Conservation (phyloP, 2,329 filamentous ascomycete species). For the Trichoderma arundinaceum region DNA sequence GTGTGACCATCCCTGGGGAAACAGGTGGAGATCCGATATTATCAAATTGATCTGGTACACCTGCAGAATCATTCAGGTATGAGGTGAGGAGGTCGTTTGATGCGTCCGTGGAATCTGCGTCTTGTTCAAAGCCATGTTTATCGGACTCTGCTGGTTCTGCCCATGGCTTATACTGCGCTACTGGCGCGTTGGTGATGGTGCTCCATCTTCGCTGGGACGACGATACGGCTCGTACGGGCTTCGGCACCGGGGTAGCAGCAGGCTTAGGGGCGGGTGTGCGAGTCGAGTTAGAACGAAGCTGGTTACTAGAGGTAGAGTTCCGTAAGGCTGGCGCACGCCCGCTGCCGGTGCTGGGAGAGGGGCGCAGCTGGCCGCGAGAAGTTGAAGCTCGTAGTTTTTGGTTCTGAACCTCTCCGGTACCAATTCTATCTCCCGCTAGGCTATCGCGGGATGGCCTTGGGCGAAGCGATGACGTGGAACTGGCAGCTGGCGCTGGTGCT, state of each 20-base stretch:
- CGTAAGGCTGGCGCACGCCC: constrained; percentile 33
- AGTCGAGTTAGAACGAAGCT: constrained; percentile 33
- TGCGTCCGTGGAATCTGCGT: constrained; percentile 28
- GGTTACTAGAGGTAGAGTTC: constrained; percentile 35
- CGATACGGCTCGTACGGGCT: constrained; percentile 28
- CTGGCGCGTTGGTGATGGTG: constrained; percentile 29
- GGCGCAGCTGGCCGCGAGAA: constrained; percentile 49
- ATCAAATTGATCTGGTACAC: constrained; percentile 30
- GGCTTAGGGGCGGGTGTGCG: constrained; percentile 31
- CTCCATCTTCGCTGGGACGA: constrained; percentile 27
- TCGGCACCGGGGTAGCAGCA: constrained; percentile 34
- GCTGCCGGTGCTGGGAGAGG: constrained; percentile 36
- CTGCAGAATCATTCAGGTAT: constrained; percentile 28
- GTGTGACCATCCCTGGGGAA: constrained; percentile 31
- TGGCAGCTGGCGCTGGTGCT: constrained; percentile 31
- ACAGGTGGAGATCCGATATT: constrained; percentile 33
- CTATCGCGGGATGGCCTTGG: constrained; percentile 42
- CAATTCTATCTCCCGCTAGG: constrained; percentile 33
- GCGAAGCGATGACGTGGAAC: constrained; percentile 41
- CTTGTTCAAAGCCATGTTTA: not conserved
- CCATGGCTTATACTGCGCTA: constrained; percentile 30
- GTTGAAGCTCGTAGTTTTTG: constrained; percentile 50
- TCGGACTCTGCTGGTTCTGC: constrained; percentile 26
- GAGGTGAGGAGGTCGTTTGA: constrained; percentile 36
- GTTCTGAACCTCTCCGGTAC: constrained; percentile 44